Base-by-base conservation (phyloP, 768 basidiomycete genomes). In the Leccinellum rugosiceps region DNA sequence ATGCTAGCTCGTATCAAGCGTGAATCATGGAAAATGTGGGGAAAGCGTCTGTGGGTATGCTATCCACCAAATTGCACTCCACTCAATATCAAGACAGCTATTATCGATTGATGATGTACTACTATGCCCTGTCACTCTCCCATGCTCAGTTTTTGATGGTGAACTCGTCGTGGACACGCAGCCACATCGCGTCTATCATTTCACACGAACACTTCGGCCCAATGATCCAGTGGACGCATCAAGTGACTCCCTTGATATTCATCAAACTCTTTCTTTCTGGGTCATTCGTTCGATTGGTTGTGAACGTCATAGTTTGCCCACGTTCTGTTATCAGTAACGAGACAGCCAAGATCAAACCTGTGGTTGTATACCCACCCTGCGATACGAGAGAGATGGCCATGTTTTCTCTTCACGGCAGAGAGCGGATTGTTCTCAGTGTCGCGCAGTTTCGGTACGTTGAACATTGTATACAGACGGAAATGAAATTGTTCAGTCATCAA, bases 91-190 rank as follows among this genome's bases (percentile, higher is more conserved):
- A 14, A 45, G 35, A 49, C 64, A 93, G 91, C 10, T 98, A 98
- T 72, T 98, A 99, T 73, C 84, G 86, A 50, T 63, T 94, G 6
- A 92, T 92, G 72, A 93, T 95, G 80, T 83, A 83, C 58, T 80
- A 89, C 55, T 98, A 99, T 71, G 77, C 90, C 1, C 70, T 79
- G 3, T 87, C 88, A 10, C 84, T 99, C 30, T 81, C 83, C 25
- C 80, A 79, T 41, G 85, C 93, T 3, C 81, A 78, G 54, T 90
- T 91, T 72, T 62, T 90, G 46, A 94, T 96, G 92, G 94, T 91
- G 64, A 98, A 98, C 72, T 97, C 94, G 4, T 86, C 90, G 0
- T 98, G 97, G 96, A 98, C 96, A 2, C 85, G 87, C 64, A 80
- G 79, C 43, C 97, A 98, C 65, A 77, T 98, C 59, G 81, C 90